Evolutionary conservation across 2,329 filamentous ascomycete genomes (phyloP).

Genomic region (Pochonia chlamydosporia): DNA sequence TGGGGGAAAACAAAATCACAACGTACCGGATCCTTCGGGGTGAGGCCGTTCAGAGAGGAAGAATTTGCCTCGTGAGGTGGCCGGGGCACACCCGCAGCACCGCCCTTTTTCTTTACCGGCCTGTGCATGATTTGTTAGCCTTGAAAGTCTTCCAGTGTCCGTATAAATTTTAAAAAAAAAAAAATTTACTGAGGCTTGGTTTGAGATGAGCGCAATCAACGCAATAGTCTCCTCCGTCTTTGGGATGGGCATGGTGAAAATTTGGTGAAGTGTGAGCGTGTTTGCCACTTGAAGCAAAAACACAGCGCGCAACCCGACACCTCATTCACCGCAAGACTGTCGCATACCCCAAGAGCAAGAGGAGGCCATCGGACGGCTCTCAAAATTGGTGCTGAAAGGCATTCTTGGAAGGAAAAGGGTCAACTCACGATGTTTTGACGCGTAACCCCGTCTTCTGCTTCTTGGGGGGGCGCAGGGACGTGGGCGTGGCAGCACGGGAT

Average conservation of each 20-base stretch:
- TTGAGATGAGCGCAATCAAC: no score
- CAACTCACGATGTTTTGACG: slow-evolving; percentile 64
- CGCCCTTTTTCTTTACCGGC: slow-evolving; percentile 66
- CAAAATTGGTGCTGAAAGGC: no score
- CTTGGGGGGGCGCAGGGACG: slow-evolving; percentile 49
- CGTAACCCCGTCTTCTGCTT: slow-evolving; percentile 56
- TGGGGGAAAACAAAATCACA: background rate
- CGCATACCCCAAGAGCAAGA: background rate
- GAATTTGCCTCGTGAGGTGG: slow-evolving; percentile 58
- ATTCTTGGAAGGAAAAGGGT: background rate
- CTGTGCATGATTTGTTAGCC: slow-evolving; percentile 34
- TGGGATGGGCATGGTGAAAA: no score
- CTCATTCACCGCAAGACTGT: background rate
- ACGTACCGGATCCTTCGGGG: slow-evolving; percentile 48
- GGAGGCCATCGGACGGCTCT: background rate
- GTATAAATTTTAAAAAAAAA: no score
- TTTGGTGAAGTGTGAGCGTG: no score
- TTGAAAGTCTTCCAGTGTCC: no score
- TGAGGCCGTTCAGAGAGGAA: slow-evolving; percentile 50
- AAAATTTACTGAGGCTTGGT: no score
- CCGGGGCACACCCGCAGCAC: slow-evolving; percentile 63
- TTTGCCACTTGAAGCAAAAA: no score
- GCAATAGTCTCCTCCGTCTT: no score
- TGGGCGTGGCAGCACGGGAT: slow-evolving; percentile 57
- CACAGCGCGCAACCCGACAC: background rate